These are phyloP conservation scores for Starmera stellimalicola DNA, from an alignment of 1,139 yeast species.

Conservation along the genomic window DNA sequence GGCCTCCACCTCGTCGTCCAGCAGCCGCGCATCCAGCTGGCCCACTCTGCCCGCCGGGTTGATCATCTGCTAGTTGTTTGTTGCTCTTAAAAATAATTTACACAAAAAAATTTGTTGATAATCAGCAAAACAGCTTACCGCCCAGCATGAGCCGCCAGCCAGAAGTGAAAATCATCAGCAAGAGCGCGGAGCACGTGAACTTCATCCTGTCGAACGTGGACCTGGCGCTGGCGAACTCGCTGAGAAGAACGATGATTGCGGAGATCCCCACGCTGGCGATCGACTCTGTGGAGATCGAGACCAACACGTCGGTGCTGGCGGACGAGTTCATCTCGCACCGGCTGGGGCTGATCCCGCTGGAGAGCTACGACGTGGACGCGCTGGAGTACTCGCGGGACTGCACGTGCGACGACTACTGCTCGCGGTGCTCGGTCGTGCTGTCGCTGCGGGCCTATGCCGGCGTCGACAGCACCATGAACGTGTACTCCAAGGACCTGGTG, in stretches of 20 bases:
- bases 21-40: constrained; percentile 58
- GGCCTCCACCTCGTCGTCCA: constrained; percentile 41
- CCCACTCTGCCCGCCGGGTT: too few species aligned
- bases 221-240: constrained; percentile 82
- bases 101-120: not conserved
- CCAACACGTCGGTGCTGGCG: constrained; percentile 88
- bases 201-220: constrained; percentile 84
- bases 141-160: too few species aligned
- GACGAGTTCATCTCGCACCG: constrained; percentile 95
- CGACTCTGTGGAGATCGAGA: constrained; percentile 90
- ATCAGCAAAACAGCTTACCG: too few species aligned
- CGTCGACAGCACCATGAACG: constrained; percentile 79
- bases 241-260: constrained; percentile 86
- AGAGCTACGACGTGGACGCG: constrained; percentile 74
- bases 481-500: constrained; percentile 79
- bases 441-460: constrained; percentile 84
- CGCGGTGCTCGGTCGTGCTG: constrained; percentile 83
- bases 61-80: too few species aligned
- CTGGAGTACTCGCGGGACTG: constrained; percentile 86
- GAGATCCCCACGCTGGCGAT: constrained; percentile 96
- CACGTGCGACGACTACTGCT: constrained; percentile 96
- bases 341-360: constrained; percentile 82
- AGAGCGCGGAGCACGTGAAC: constrained; percentile 43
- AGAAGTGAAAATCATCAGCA: not conserved
- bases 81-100: too few species aligned